Percentiles rank a stretch among this genome's conserved stretches.
Conservation (phyloP, 2,329 filamentous ascomycete genomes). For the Penicillium oxalicum region DNA sequence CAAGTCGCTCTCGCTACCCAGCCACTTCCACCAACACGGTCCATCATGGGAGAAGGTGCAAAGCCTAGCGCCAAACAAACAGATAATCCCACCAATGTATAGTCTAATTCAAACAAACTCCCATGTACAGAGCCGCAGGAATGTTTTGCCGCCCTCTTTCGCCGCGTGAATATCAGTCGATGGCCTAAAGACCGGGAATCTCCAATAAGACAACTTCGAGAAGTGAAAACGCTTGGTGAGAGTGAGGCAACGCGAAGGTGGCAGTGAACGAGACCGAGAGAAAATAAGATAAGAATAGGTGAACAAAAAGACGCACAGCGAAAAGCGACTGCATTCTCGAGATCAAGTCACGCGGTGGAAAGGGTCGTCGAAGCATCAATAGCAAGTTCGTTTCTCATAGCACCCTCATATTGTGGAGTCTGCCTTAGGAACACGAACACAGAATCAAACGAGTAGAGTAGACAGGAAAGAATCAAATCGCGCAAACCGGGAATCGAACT, state of each 20-base stretch:
- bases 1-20: too few relatives aligned
- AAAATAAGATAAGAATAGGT: constrained; percentile 4
- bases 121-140: constrained; percentile 11
- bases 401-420: neutral
- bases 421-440: neutral
- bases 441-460: constrained; percentile 1
- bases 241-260: constrained; percentile 9
- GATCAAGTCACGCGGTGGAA: constrained; percentile 19
- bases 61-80: too few relatives aligned
- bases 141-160: neutral
- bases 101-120: constrained; percentile 6
- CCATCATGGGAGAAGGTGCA: neutral
- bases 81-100: neutral
- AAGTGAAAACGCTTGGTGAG: constrained; percentile 15
- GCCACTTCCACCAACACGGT: neutral
- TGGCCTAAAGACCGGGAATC: constrained; percentile 24
- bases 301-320: constrained; percentile 4
- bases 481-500: too few relatives aligned
- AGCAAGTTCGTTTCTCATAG: constrained; percentile 18
- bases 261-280: constrained; percentile 19
- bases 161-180: constrained; percentile 5
- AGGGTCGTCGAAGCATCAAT: constrained; percentile 17
- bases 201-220: constrained; percentile 31
- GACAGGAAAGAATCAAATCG: too few relatives aligned
- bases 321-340: constrained; percentile 11